These are phyloP conservation scores for Xanthoconium separans DNA, from an alignment of 1,284 basidiomycete genomes.

Conservation along the genomic window DNA sequence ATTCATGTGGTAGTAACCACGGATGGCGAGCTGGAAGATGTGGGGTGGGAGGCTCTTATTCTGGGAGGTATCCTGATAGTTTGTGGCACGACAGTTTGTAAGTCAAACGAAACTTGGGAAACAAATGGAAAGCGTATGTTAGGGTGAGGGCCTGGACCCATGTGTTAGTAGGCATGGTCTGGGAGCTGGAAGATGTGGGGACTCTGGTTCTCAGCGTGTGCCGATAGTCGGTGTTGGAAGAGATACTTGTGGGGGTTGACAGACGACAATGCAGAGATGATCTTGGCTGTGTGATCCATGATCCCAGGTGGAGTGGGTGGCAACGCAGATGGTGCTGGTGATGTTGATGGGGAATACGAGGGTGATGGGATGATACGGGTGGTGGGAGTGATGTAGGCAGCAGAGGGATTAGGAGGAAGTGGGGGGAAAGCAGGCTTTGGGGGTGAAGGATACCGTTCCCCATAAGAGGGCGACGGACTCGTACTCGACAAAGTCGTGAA, in stretches of 20 bases:
- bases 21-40: slow-evolving; percentile 87
- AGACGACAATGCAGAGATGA: slow-evolving; percentile 44
- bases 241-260: slow-evolving; percentile 86
- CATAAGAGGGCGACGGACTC: slow-evolving; percentile 50
- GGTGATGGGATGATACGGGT: slow-evolving; percentile 57
- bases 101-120: background rate
- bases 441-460: slow-evolving; percentile 42
- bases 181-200: slow-evolving; percentile 83
- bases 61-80: slow-evolving; percentile 65
- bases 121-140: slow-evolving; percentile 54
- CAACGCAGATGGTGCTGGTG: slow-evolving; percentile 54
- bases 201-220: slow-evolving; percentile 55
- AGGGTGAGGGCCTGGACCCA: slow-evolving; percentile 92
- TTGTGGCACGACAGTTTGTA: slow-evolving; percentile 60
- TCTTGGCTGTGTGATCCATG: slow-evolving; percentile 46
- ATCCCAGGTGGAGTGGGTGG: slow-evolving; percentile 55
- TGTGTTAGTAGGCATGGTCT: slow-evolving; percentile 94
- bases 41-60: slow-evolving; percentile 68
- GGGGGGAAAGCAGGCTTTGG: slow-evolving; percentile 33
- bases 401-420: slow-evolving; percentile 17
- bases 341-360: slow-evolving; percentile 53
- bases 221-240: slow-evolving; percentile 78
- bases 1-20: slow-evolving; percentile 96
- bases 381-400: slow-evolving; percentile 33
- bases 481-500: slow-evolving; percentile 49